A percentile compares a stretch with the other conserved stretches of the same genome.
Conservation (phyloP, 345 rosid species). For the Raphanus sativus region DNA sequence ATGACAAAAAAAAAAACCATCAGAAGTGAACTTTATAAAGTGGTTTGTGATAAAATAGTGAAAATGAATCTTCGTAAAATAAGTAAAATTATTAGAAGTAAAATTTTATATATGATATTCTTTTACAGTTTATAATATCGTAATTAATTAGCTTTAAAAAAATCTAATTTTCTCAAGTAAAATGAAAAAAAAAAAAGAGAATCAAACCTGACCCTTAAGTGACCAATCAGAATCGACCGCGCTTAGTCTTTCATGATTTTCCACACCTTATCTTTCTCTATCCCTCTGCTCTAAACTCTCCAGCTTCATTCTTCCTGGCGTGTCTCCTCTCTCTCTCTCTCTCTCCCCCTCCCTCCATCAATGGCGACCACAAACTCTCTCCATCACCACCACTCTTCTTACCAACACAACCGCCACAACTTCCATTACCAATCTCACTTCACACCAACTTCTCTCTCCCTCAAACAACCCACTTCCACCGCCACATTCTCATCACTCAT, state of each 20-base stretch:
- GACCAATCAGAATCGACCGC: constrained; percentile 65
- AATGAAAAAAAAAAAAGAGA: constrained; percentile 24
- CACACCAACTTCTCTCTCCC: constrained; percentile 44
- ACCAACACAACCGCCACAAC: constrained; percentile 39
- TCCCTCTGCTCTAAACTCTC: constrained; percentile 39
- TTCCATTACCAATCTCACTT: constrained; percentile 38
- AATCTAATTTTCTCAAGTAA: neutral
- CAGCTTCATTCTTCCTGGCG: constrained; percentile 37
- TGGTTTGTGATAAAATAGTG: too few relatives aligned
- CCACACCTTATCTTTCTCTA: constrained; percentile 26
- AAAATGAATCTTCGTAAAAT: too few relatives aligned
- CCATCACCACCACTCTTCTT: constrained; percentile 34
- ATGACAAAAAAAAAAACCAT: too few relatives aligned
- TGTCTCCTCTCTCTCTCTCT: constrained; percentile 9
- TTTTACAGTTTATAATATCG: too few relatives aligned
- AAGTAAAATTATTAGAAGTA: too few relatives aligned
- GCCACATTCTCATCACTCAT: constrained; percentile 42
- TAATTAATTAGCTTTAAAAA: too few relatives aligned
- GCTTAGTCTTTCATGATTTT: constrained; percentile 40
- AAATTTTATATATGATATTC: too few relatives aligned
- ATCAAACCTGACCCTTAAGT: constrained; percentile 58
- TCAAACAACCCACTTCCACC: constrained; percentile 40
- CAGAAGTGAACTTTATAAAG: too few relatives aligned
- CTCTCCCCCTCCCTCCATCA: constrained; percentile 14
- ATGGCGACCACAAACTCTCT: constrained; percentile 46